These are phyloP conservation scores for Penicillium parvum DNA, from an alignment of 495 filamentous ascomycete genomes.

Conservation along the genomic window DNA sequence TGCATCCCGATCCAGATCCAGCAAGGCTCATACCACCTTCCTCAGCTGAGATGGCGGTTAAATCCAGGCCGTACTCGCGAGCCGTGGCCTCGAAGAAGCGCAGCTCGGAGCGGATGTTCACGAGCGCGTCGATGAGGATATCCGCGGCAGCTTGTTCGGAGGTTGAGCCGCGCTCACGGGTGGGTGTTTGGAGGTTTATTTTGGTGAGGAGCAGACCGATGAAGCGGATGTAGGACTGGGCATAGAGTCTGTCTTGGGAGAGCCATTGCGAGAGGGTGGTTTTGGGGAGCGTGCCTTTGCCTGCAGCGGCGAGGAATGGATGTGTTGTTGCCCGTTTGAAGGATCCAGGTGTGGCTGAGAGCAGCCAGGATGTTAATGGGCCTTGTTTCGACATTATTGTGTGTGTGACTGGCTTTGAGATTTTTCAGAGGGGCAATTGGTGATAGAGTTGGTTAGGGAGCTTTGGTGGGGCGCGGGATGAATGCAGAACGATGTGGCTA, in stretches of 20 bases:
- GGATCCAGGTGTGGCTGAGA: conserved; percentile 23
- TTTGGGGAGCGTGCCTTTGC: conserved; percentile 56
- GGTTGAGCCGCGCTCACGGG: conserved; percentile 23
- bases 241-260: conserved; percentile 70
- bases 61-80: conserved; percentile 53
- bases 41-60: conserved; percentile 39
- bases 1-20: conserved; percentile 4
- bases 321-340: conserved; percentile 58
- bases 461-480: conserved; percentile 9
- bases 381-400: conserved; percentile 21
- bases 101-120: conserved; percentile 63
- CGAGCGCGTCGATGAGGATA: conserved; percentile 59
- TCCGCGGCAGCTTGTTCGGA: conserved; percentile 49
- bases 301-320: conserved; percentile 65
- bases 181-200: conserved; percentile 53
- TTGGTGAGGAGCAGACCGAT: conserved; percentile 62
- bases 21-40: conserved; percentile 12
- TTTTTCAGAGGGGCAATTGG: background rate
- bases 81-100: conserved; percentile 64
- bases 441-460: background rate
- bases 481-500: conserved; percentile 3
- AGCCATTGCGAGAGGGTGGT: conserved; percentile 61
- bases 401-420: background rate
- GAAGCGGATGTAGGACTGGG: conserved; percentile 67
- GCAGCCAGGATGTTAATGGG: conserved; percentile 31